A percentile compares a stretch with the other conserved stretches of the same genome.
Evolutionary conservation across 208 protist species (phyloP).

Genomic region (Leishmania arabica): DNA sequence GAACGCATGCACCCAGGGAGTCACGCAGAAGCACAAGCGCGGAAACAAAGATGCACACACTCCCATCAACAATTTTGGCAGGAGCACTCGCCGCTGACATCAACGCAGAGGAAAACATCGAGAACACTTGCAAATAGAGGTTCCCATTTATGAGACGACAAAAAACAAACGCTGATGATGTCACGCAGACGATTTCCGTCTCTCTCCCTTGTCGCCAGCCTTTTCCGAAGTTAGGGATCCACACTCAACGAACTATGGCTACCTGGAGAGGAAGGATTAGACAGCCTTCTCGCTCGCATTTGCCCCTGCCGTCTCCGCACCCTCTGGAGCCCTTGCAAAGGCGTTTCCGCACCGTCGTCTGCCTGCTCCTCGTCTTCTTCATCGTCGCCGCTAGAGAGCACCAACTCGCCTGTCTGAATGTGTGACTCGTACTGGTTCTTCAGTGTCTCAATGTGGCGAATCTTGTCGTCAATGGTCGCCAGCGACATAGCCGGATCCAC

Average conservation of each 20-base stretch:
- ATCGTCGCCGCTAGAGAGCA: slow-evolving; percentile 71
- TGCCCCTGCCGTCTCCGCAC: neutral
- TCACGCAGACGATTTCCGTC: neutral
- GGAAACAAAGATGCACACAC: neutral
- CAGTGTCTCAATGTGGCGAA: slow-evolving; percentile 47
- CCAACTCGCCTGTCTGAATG: slow-evolving; percentile 40
- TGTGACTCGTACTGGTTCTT: slow-evolving; percentile 60
- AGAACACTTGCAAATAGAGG: neutral
- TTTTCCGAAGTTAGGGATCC: no score
- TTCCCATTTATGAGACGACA: neutral
- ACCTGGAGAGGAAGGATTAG: neutral
- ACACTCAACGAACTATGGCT: no score
- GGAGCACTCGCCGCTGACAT: neutral
- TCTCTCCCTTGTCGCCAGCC: no score
- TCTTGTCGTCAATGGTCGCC: slow-evolving; percentile 42
- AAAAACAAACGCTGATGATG: neutral
- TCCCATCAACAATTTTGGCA: neutral
- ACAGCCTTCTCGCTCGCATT: neutral
- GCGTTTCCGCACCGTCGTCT: neutral
- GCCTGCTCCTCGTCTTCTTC: slow-evolving; percentile 36
- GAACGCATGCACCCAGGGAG: neutral
- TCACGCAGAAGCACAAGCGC: neutral
- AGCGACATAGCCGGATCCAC: slow-evolving; percentile 55
- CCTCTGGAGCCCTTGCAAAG: neutral
- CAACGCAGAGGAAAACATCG: neutral